Evolutionary conservation across 2,329 filamentous ascomycete species (phyloP), one percentile per base, ranked within the genome.

Genomic region (Talaromyces sp.): DNA sequence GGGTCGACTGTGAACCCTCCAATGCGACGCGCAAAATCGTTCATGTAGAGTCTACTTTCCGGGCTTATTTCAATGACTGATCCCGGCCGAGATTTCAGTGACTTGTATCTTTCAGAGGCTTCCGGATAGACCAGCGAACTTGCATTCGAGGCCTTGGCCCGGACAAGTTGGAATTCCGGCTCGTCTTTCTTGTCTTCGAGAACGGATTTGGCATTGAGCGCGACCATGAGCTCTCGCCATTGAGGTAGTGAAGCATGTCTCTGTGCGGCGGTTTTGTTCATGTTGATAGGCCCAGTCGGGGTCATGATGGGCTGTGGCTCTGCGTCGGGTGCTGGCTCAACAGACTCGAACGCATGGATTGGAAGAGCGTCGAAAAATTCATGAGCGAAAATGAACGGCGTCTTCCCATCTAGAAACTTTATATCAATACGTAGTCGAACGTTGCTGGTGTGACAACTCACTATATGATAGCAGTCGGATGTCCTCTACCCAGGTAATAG

Each of bases 301-400:
- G 77, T 79, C 68, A 75, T 77, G 55, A 81, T 80, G 41, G 78
- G 78, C n/a, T 81, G 68, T 65, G 75, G 72, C 51, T 58, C 51
- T 67, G 75, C 65, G 60, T 81, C 70, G 41, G 78, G 72, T 14
- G 77, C 73, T 64, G 78, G 78, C 51, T 82, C 73, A 56, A 93
- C 82, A 14, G 90, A 88, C 74, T 97, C 89, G 73, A 99, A 99
- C 62, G 91, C 88, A 74, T 99, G 92, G 67, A 99, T 97, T 35
- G 94, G 94, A 0, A 99, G 86, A 2, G 94, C 94, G 68, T 99
- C 94, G 77, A 99, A 99, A 81, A 99, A 97, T 73, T 99, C 94
- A 73, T 99, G 94, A 4, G 94, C 94, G 54, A 97, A 85, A 62
- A 99, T 96, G 74, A 97, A 95, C 0, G 94, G 93, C 24, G 87